A percentile compares a stretch with the other conserved stretches of the same genome.
phyloP scores from a whole-genome alignment of 495 filamentous ascomycete species.

The Xylaria palmicola region DNA sequence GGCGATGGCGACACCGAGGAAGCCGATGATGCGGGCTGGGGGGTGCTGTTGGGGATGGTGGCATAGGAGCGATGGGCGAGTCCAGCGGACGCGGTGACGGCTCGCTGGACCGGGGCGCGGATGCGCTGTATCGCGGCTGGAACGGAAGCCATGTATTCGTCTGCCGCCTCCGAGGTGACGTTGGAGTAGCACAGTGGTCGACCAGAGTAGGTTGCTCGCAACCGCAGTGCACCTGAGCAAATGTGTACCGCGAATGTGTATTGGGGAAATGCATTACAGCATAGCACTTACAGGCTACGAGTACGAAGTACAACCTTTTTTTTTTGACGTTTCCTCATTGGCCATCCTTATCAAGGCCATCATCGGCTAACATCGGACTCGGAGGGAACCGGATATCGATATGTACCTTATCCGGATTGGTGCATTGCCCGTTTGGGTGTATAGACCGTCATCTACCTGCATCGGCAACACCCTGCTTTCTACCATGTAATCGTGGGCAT shows the following conservation, averaged over 20 bases:
- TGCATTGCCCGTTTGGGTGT: too few relatives aligned
- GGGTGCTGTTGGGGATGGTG: conserved; percentile 25
- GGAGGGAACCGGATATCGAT: not conserved
- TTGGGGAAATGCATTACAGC: too few relatives aligned
- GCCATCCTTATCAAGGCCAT: not conserved
- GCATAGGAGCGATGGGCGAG: conserved; percentile 25
- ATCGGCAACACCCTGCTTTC: too few relatives aligned
- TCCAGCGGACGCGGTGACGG: conserved; percentile 18
- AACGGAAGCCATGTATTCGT: conserved; percentile 30
- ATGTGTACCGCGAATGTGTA: too few relatives aligned
- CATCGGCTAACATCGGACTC: not conserved
- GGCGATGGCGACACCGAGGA: conserved; percentile 18
- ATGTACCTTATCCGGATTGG: not conserved
- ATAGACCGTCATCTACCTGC: too few relatives aligned
- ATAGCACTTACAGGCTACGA: too few relatives aligned
- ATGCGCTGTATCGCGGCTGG: conserved; percentile 21
- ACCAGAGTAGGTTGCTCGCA: not conserved
- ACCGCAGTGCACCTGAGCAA: not conserved
- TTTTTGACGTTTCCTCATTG: not conserved
- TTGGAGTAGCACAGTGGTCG: not conserved
- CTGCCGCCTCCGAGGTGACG: too few relatives aligned
- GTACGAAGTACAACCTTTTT: not conserved
- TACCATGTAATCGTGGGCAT: too few relatives aligned
- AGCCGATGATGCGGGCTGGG: conserved; percentile 13
- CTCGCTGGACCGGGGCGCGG: conserved; percentile 25